A percentile compares a stretch with the other conserved stretches of the same genome.
phyloP scores from a whole-genome alignment of 2,329 filamentous ascomycete genomes.

The Monosporascus sp. region DNA sequence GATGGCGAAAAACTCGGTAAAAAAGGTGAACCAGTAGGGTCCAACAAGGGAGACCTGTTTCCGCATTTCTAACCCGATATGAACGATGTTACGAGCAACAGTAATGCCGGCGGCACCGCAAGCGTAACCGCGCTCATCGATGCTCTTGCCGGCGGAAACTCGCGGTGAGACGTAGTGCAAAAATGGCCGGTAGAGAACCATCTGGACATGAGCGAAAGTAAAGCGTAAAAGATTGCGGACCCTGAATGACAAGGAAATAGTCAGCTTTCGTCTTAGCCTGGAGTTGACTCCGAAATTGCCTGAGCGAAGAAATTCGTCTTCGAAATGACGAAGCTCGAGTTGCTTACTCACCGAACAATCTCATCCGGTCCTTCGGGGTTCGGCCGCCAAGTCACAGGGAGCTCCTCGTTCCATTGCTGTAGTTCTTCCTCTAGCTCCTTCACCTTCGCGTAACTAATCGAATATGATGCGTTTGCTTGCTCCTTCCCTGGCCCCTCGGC shows the following conservation, averaged over 20 bases:
- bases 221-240: constrained; percentile 74
- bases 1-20: constrained; percentile 78
- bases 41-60: constrained; percentile 71
- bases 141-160: constrained; percentile 47
- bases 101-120: constrained; percentile 61
- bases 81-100: constrained; percentile 68
- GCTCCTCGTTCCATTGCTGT: constrained; percentile 56
- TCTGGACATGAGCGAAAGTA: constrained; percentile 77
- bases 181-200: constrained; percentile 79
- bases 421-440: constrained; percentile 61
- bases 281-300: too few species aligned
- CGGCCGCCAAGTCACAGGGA: constrained; percentile 75
- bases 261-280: not conserved
- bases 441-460: constrained; percentile 59
- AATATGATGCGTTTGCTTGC: constrained; percentile 47
- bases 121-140: constrained; percentile 76
- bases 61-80: constrained; percentile 74
- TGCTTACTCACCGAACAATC: constrained; percentile 62
- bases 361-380: constrained; percentile 71
- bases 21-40: constrained; percentile 83
- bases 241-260: constrained; percentile 28
- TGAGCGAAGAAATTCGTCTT: too few species aligned
- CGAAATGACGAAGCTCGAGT: too few species aligned
- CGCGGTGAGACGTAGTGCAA: constrained; percentile 74
- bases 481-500: constrained; percentile 30